Conservation (phyloP, 1,284 basidiomycete species). For the Cryptococcus jaspeensis region DNA sequence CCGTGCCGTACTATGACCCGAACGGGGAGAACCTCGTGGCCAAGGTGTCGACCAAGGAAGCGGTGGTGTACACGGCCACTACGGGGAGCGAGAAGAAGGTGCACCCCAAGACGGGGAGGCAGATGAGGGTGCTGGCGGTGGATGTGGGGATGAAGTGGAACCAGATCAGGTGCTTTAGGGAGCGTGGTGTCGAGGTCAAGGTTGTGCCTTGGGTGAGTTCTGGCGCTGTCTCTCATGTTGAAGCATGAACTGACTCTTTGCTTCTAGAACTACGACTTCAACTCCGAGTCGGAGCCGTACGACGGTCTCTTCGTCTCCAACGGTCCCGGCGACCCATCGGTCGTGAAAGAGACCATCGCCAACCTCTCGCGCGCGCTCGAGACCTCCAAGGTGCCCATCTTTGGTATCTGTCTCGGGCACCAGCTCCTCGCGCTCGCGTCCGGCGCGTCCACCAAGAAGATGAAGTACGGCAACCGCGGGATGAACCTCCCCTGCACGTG, state of each 20-base stretch:
- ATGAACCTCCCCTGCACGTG: conserved; percentile 99
- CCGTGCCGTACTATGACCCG: conserved; percentile 82
- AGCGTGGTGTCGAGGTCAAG: conserved; percentile 92
- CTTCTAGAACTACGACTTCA: conserved; percentile 76
- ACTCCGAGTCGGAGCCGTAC: conserved; percentile 71
- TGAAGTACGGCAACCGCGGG: conserved; percentile 99
- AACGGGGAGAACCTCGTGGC: conserved; percentile 90
- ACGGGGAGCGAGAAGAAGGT: conserved; percentile 57
- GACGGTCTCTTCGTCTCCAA: conserved; percentile 98
- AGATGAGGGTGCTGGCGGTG: conserved; percentile 81
- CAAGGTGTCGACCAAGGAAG: conserved; percentile 70
- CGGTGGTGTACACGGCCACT: conserved; percentile 66
- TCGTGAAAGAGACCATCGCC: conserved; percentile 70
- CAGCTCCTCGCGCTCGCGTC: conserved; percentile 94
- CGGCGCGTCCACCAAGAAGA: conserved; percentile 91
- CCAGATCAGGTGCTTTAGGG: conserved; percentile 94
- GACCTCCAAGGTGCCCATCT: conserved; percentile 78
- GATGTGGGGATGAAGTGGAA: conserved; percentile 99
- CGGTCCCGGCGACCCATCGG: conserved; percentile 95
- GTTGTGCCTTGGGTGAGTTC: conserved; percentile 83
- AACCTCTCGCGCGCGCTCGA: conserved; percentile 72
- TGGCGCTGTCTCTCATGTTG: background rate
- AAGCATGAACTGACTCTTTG: background rate
- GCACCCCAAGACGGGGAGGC: conserved; percentile 74
- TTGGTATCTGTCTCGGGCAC: conserved; percentile 98